Base-by-base conservation (phyloP, 768 basidiomycete genomes). In the Austroboletus eburneus region DNA sequence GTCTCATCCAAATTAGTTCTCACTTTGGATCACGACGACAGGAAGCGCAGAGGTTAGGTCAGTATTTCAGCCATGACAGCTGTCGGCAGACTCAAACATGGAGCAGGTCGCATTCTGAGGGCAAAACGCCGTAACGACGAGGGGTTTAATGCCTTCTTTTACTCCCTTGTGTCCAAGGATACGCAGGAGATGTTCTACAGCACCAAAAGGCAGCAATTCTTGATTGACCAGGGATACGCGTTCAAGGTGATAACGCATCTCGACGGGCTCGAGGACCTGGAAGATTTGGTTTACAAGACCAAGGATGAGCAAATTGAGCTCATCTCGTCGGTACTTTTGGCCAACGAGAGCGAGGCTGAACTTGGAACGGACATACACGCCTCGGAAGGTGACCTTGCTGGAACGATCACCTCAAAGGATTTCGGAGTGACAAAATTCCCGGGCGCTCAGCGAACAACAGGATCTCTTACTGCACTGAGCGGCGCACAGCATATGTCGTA, bases 121-220 rank as follows among this genome's bases (percentile, higher is more conserved):
- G 96, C 96, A 9, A 99, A 99, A 67, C 80, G 96, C 49, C 78
- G 96, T 53, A 99, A 99, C 61, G 96, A 99, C 59, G 96, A 98
- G 69, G 96, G 96, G 1, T 99, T 99, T 73, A 99, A 99, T 54
- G 96, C 96, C 20, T 99, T 98, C 72, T 99, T 99, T 71, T 99
- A 99, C 67, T 97, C 96, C 25, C 81, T 99, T 7, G 96, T 99
- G 27, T 97, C 94, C 21, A 96, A 96, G 68, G 95, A 97, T 69
- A 99, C 95, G 4, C 92, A 96, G 61, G 96, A 98, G 70, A 98
- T 98, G 92, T 99, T 85, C 69, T 99, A 97, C 76, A 94, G 91
- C 64, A 95, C 96, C 3, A 99, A 99, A 70, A 83, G 96, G 14
- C 96, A 98, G 62, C 93, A 97, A 61, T 99, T 99, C 71, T 72